A percentile compares a stretch with the other conserved stretches of the same genome.
phyloP scores from a whole-genome alignment of 495 filamentous ascomycete genomes.

The Umbilicaria muhlenbergii region DNA sequence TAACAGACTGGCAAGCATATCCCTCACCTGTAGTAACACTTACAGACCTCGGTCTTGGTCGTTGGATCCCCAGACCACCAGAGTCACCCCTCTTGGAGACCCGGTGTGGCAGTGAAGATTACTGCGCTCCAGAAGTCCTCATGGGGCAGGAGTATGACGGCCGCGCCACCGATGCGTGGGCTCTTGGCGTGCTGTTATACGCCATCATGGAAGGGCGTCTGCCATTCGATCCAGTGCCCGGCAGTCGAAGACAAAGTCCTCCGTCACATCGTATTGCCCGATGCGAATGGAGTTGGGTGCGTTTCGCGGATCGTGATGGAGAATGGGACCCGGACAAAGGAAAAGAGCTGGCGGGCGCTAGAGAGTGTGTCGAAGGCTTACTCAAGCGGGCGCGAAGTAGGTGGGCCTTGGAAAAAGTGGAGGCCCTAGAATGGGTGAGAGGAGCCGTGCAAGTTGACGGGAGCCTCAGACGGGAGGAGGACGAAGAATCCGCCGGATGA shows the following conservation, averaged over 20 bases:
- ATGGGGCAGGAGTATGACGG: conserved; percentile 94
- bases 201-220: conserved; percentile 82
- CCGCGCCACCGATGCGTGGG: conserved; percentile 85
- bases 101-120: conserved; percentile 89
- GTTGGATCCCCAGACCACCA: conserved; percentile 58
- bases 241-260: conserved; percentile 48
- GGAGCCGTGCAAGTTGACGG: conserved; percentile 55
- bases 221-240: conserved; percentile 77
- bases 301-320: conserved; percentile 59
- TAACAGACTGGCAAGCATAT: conserved; percentile 50
- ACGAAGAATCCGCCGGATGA: conserved; percentile 40
- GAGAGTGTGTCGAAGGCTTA: conserved; percentile 64
- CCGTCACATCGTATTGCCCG: conserved; percentile 89
- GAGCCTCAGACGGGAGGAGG: conserved; percentile 53
- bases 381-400: conserved; percentile 64
- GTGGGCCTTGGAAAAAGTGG: conserved; percentile 56
- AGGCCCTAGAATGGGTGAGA: conserved; percentile 57
- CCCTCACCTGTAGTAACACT: conserved; percentile 72
- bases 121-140: conserved; percentile 89
- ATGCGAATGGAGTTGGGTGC: conserved; percentile 86
- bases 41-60: conserved; percentile 83
- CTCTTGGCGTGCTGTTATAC: conserved; percentile 82
- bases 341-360: conserved; percentile 52
- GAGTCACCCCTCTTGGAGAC: conserved; percentile 63
- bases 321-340: conserved; percentile 48